Conservation (phyloP, 306 rosid genomes). For the Dicorynia guianensis region DNA sequence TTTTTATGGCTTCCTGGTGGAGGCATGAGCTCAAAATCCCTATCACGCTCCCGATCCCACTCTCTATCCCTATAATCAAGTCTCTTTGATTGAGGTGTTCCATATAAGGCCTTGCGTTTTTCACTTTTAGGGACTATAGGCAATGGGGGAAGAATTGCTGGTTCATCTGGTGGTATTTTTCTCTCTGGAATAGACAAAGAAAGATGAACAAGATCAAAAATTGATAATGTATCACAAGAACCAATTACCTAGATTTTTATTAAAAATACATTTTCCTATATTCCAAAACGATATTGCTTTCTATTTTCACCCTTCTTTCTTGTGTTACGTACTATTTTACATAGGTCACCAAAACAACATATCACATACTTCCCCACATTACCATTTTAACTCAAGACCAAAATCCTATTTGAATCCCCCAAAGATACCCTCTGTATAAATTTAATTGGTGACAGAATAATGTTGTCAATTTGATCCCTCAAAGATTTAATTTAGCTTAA, state of each 20-base stretch:
- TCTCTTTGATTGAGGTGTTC: slow-evolving; percentile 83
- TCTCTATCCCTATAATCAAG: slow-evolving; percentile 85
- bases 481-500: too few relatives aligned
- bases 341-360: slow-evolving; percentile 23
- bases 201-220: neutral
- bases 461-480: too few relatives aligned
- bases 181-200: slow-evolving; percentile 65
- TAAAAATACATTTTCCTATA: neutral
- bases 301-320: slow-evolving; percentile 21
- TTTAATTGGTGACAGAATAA: too few relatives aligned
- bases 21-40: slow-evolving; percentile 98
- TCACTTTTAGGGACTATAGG: slow-evolving; percentile 78
- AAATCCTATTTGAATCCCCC: too few relatives aligned
- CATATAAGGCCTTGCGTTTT: slow-evolving; percentile 66
- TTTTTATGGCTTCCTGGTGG: slow-evolving; percentile 94
- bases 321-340: slow-evolving; percentile 22
- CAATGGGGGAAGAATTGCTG: slow-evolving; percentile 88
- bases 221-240: slow-evolving; percentile 7
- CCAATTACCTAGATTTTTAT: neutral
- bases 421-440: too few relatives aligned
- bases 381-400: neutral
- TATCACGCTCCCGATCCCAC: slow-evolving; percentile 95
- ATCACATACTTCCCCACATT: neutral
- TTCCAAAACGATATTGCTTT: slow-evolving; percentile 1
- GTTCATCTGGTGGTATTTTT: slow-evolving; percentile 83